Base-by-base conservation (phyloP, 352 stramenopile genomes). In the Globisporangium viniferum region DNA sequence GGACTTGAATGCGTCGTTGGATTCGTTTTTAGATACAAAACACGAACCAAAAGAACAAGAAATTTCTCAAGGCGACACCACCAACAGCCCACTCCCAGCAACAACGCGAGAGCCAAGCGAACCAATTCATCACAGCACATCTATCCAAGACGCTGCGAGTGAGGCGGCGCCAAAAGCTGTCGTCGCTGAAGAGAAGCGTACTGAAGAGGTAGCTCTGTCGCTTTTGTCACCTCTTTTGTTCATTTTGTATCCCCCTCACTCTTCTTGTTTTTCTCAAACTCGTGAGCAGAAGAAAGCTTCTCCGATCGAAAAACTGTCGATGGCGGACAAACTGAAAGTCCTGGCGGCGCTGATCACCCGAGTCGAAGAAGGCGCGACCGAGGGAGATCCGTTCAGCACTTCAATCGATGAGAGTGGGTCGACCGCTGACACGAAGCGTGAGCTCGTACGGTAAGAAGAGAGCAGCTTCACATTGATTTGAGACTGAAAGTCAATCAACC, bases 391-490 rank as follows among this genome's bases (percentile, higher is more conserved):
- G 4, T 60, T 90, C 56, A 72, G 68, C 14, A 58, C 41, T 3
- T 63, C 53, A 9, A 49, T 49, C 0, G 73, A 74, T 20, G 76
- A 56, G 7, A 73, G 70, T 1, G 49, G 22, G 14, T 83, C 79
- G 24, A 73, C 78, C n/a, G 73, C 62, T 3, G 80, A 89, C 4
- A 87, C 84, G n/a, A 92, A 92, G 64, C 82, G 78, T 9, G 84
- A 94, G 33, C 67, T 94, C 8, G 36, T 93, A 24, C 84, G 84
- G 86, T 90, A 72, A 36, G 72, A 57, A 2, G 29, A 20, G 12
- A 18, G 9, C 0, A 35, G 5, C 24, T 48, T 27, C 18, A 12
- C 18, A 33, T 59, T 3, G 1, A 7, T 61, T 41, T 46, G 39
- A 20, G 4, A 18, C 15, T 20, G 39, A 20, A 7, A 46, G 39